Percentiles rank a stretch among this genome's conserved stretches.
phyloP scores from a whole-genome alignment of 192 early-diverging fungal species.

The Entrophospora sp. region DNA sequence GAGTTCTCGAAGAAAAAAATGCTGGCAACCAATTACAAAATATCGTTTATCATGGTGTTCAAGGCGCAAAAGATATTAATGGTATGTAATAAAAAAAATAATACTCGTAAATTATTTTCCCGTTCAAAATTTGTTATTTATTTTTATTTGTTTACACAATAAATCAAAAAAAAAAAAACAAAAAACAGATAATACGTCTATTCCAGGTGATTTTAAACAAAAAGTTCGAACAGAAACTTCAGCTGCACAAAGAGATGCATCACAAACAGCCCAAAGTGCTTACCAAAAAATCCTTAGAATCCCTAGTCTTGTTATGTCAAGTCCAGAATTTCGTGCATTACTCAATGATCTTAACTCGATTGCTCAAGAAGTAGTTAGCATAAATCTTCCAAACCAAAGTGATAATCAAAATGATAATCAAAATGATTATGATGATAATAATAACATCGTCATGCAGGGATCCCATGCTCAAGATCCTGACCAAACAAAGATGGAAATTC shows the following conservation, averaged over 20 bases:
- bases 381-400: slow-evolving; percentile 12
- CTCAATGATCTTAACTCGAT: slow-evolving; percentile 33
- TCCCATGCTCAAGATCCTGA: too few relatives aligned
- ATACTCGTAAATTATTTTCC: neutral
- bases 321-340: slow-evolving; percentile 37
- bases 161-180: too few relatives aligned
- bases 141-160: neutral
- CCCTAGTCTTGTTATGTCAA: slow-evolving; percentile 19
- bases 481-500: too few relatives aligned
- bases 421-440: slow-evolving; percentile 26
- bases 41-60: slow-evolving; percentile 21
- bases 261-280: slow-evolving; percentile 21
- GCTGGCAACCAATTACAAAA: slow-evolving; percentile 41
- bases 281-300: too few relatives aligned
- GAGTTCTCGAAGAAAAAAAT: slow-evolving; percentile 34
- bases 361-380: slow-evolving; percentile 24
- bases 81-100: too few relatives aligned
- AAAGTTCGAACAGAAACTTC: slow-evolving; percentile 7
- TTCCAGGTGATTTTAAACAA: slow-evolving; percentile 5
- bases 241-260: slow-evolving; percentile 24
- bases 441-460: too few relatives aligned
- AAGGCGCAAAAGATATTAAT: slow-evolving; percentile 17
- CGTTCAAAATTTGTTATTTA: neutral
- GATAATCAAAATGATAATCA: slow-evolving; percentile 1
- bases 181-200: neutral